phyloP scores from a whole-genome alignment of 768 basidiomycete genomes.

The Naganishia antarctica region DNA sequence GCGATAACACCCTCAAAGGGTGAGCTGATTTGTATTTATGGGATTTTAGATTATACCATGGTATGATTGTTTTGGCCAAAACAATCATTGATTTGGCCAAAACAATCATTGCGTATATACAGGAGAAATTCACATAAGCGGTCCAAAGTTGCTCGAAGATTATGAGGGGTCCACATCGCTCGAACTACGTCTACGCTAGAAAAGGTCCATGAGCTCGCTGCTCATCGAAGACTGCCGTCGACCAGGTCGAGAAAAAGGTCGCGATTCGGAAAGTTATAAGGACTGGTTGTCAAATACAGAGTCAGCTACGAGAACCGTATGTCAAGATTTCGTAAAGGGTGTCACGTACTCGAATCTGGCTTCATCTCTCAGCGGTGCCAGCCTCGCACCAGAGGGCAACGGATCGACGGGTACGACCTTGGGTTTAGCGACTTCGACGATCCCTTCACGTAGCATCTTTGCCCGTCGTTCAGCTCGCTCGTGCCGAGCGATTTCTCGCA shows the following conservation, averaged over 20 bases:
- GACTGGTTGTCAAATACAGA: background rate
- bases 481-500: background rate
- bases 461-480: background rate
- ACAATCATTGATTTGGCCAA: too few relatives aligned
- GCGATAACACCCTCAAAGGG: too few relatives aligned
- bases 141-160: too few relatives aligned
- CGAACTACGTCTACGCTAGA: too few relatives aligned
- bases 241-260: background rate
- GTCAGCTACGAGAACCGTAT: background rate
- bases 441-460: background rate
- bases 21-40: too few relatives aligned
- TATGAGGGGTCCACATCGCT: too few relatives aligned
- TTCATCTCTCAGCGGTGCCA: background rate
- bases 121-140: too few relatives aligned
- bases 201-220: too few relatives aligned
- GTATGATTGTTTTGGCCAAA: too few relatives aligned
- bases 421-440: background rate
- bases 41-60: too few relatives aligned
- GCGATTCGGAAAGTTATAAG: background rate
- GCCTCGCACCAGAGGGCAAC: background rate
- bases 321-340: background rate
- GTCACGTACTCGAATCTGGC: background rate
- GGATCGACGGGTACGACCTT: background rate
- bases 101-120: too few relatives aligned
- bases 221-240: background rate